Percentiles rank a stretch among this genome's conserved stretches.
Conservation (phyloP, 2,329 filamentous ascomycete genomes). For the Mycosphaerella sp. region DNA sequence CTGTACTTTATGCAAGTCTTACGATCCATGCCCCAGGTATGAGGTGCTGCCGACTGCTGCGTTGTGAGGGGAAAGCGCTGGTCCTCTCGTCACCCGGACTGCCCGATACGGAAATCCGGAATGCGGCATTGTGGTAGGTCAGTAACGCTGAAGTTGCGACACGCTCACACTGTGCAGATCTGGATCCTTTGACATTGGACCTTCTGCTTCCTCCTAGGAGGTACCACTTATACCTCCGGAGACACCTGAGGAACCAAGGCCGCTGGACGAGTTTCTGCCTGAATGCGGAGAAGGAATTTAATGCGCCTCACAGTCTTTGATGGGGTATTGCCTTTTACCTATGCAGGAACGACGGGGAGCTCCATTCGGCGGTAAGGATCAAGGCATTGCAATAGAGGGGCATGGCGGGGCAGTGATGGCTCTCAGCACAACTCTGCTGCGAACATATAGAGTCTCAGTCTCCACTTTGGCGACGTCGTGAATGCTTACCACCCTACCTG, state of each 20-base stretch:
- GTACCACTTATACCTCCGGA: neutral
- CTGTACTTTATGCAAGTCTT: no score
- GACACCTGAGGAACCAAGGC: neutral
- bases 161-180: no score
- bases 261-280: neutral
- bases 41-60: neutral
- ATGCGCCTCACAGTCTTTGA: neutral
- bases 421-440: no score
- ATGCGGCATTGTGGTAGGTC: no score
- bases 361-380: constrained; percentile 8
- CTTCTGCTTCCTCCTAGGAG: neutral
- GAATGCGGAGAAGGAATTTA: neutral
- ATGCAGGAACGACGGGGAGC: constrained; percentile 7
- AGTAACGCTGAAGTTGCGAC: no score
- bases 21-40: no score
- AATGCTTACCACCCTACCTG: no score
- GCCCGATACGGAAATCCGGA: constrained; percentile 4
- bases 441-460: no score
- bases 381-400: constrained; percentile 5
- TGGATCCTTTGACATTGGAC: no score
- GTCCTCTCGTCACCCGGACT: neutral
- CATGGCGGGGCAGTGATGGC: constrained; percentile 6
- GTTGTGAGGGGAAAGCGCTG: constrained; percentile 11
- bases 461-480: no score
- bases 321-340: constrained; percentile 1